Base-by-base conservation (phyloP, 768 basidiomycete species). In the Leccinellum luteum region DNA sequence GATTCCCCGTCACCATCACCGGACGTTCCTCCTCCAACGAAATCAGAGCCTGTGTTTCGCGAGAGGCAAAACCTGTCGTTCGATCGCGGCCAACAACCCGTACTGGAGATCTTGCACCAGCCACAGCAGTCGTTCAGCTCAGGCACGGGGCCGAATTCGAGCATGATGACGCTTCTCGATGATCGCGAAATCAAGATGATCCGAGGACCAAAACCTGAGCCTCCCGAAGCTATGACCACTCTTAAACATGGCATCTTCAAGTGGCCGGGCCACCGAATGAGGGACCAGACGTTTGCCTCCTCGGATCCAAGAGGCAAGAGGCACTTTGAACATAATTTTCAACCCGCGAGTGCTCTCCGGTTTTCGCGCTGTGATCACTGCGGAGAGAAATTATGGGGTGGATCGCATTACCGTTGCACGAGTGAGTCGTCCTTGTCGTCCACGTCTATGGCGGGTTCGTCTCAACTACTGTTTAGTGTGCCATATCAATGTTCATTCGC, bases 331-430 rank as follows among this genome's bases (percentile, higher is more conserved):
- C 97, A 99, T 70, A 82, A 81, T 60, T 98, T 98, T 80, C 90
- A 93, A 67, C 93, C 90, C 61, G 77, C 92, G 61, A 96, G 87
- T 65, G 84, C 94, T 28, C 77, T 98, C 56, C 84, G 95, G 35
- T 90, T 97, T 57, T 87, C 92, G 28, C 83, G 92, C 43, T 99
- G 97, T 69, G 97, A 98, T 66, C 89, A 95, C 54, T 99, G 97
- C 69, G 88, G 87, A 32, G 97, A 98, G 69, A 99, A 98, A 78
- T 86, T 98, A 86, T 99, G 95, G 94, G 97, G 97, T 6, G 96
- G 96, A 7, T 85, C 94, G n/a, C 94, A 95, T 68, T 79, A 92
- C 53, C 87, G 92, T 31, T 99, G 97, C 69, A 83, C 87, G 62
- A 80, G 96, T 94, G 68, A 69, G 92, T 79, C 10, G 3, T 44